Base-by-base conservation (phyloP, 2,329 filamentous ascomycete species). In the Aspergillus novofumigatus region DNA sequence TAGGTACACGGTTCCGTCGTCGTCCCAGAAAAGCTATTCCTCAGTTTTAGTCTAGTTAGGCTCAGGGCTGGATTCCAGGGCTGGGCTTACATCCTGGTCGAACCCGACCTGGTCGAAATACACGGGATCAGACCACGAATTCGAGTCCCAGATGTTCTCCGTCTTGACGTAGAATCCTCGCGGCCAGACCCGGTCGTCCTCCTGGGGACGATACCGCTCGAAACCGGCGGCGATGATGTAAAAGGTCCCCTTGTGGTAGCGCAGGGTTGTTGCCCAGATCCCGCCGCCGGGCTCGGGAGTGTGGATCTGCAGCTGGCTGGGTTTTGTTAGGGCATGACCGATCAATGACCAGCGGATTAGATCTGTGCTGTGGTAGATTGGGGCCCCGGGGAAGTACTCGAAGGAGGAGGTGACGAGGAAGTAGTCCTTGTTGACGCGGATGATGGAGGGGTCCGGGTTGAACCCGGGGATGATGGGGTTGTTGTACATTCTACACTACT, bases 371-470 rank as follows among this genome's bases (percentile, higher is more conserved):
- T 83, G 78, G 63, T 86, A 85, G 56, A 87, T 83, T 14, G 83
- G 81, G n/a, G 80, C 80, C 3, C 83, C 83, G 0, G 84, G 84
- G 58, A 84, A 86, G 67, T 79, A 84, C 66, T 87, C 84, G 56
- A 87, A 87, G 0, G 82, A 83, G 0, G 84, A 86, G 3, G 83
- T 86, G 41, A 80, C 81, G 28, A 87, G 77, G 67, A 82, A 87
- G 66, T 81, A 87, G 62, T 81, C 78, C 45, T 75, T 62, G 7
- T 72, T 72, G 21, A 82, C 78, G 3, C 80, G 73, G 10, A 82
- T 61, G 42, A 83, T 77, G 0, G 83, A 85, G 0, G 85, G 84
- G 60, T 87, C 85, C 5, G 84, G 83, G 55, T 86, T 86, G 72
- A 85, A 86, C 25, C 84, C 84, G 2, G 77, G 75, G 42, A 86